Base-by-base conservation (phyloP, 208 protist species). In the Trypanosoma conorhini region DNA sequence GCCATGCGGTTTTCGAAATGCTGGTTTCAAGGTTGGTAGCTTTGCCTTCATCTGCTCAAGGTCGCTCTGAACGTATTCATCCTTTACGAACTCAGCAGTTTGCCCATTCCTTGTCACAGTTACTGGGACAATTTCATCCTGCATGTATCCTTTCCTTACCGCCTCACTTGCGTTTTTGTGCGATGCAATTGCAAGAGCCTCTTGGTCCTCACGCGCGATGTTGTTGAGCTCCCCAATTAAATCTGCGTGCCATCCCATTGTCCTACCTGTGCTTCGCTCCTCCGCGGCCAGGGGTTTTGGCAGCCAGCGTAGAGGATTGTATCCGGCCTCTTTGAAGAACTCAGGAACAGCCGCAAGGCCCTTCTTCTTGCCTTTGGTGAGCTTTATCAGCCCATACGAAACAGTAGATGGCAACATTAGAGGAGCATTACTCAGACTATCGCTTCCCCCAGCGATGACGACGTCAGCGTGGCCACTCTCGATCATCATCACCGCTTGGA, bases 171-270 rank as follows among this genome's bases (percentile, higher is more conserved):
- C 90, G 46, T 94, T 94, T 52, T 69, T 69, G 69, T 97, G 92
- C 10, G 84, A 92, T 8, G 46, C 40, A 26, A 86, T 35, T 0
- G 90, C 85, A 42, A 96, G 86, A 40, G 51, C 73, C 52, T 97
- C 92, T 74, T 97, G 92, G 33, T 79, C 82, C 21, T 62, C 76
- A 31, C 92, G 76, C 24, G 79, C 64, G 30, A 97, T 86, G 15
- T 77, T 70, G 71, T 92, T 92, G 30, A 93, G 67, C 67, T 97
- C 92, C 0, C 59, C 90, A 50, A 96, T 97, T 26, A 93, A 60
- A 50, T 97, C 90, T 1, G 83, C 82, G 72, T 96, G 90, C 77
- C 81, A 97, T 26, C 92, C 92, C 92, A 97, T 97, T 28, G 89
- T 93, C 67, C 92, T 94, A 0, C 92, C 92, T 1, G 92, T 96